Percentiles rank a stretch among this genome's conserved stretches.
Evolutionary conservation across 1,139 yeast species (phyloP).

Genomic region (Saccharomyces hybrid): DNA sequence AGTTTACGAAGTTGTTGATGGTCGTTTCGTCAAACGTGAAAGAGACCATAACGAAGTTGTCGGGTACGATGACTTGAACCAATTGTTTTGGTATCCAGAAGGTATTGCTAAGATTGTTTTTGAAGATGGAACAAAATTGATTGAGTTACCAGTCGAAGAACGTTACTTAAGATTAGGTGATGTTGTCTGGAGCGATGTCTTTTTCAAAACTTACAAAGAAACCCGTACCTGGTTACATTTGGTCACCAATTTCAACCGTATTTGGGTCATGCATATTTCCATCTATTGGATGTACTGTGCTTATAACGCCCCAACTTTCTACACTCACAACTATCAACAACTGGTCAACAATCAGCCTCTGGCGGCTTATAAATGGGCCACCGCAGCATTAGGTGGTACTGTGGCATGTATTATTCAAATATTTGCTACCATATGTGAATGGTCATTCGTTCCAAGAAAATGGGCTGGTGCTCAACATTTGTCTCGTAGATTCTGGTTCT

Average conservation of each 20-base stretch:
- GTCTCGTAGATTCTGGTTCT: slow-evolving; percentile 74
- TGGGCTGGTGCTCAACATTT: slow-evolving; percentile 99
- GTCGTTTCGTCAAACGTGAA: slow-evolving; percentile 95
- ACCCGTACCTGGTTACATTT: slow-evolving; percentile 97
- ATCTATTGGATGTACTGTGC: slow-evolving; percentile 92
- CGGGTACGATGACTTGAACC: slow-evolving; percentile 98
- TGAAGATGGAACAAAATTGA: slow-evolving; percentile 85
- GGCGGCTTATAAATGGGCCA: slow-evolving; percentile 85
- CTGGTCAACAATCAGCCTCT: slow-evolving; percentile 76
- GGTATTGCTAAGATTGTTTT: slow-evolving; percentile 89
- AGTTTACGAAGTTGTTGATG: slow-evolving; percentile 89
- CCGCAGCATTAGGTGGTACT: slow-evolving; percentile 87
- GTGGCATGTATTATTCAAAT: slow-evolving; percentile 78
- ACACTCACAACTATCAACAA: slow-evolving; percentile 80
- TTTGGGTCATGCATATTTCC: slow-evolving; percentile 89
- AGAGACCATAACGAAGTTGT: slow-evolving; percentile 88
- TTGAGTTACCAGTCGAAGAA: slow-evolving; percentile 83
- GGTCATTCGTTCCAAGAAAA: slow-evolving; percentile 93
- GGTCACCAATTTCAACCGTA: slow-evolving; percentile 92
- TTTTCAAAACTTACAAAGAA: slow-evolving; percentile 94
- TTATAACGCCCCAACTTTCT: slow-evolving; percentile 83
- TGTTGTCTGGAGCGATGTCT: slow-evolving; percentile 84
- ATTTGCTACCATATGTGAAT: slow-evolving; percentile 81
- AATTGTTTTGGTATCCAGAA: slow-evolving; percentile 98
- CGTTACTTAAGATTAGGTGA: slow-evolving; percentile 87